Evolutionary conservation across 2,329 filamentous ascomycete genomes (phyloP), one percentile per base, ranked within the genome.

Genomic region (Pseudogymnoascus sp.): DNA sequence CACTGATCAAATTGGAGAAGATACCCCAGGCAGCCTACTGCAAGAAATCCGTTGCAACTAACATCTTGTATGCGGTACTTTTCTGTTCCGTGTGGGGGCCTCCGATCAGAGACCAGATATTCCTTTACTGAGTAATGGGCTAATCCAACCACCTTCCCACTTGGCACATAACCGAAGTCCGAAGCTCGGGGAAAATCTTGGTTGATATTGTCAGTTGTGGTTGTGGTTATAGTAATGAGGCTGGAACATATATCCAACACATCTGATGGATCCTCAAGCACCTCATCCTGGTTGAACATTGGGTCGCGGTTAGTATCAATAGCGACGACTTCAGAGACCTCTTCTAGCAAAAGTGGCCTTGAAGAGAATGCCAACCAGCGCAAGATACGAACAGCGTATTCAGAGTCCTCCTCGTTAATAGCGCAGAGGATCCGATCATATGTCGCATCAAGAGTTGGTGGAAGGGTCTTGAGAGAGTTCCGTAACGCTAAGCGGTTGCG

Each of bases 111-210:
- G 61, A 16, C 6, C 44, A 53, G 65, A 60, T 71, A 74, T 34
- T 74, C 70, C 63, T 71, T 72, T 18, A 73, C 70, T 10, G 71
- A 73, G 16, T 70, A 71, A 67, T 76, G 72, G 6, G 72, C 70
- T 5, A 74, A 65, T 34, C 36, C 21, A 3, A 53, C 21, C 46
- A 23, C 18, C 46, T 8, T 31, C 21, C 46, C n/a, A 23, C 28
- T 53, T 25, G 12, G 18, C 46, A 25, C 12, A 28, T 16, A 23
- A 23, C 18, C 18, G 11, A 53, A 53, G 2, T 28, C 2, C 18
- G 21, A 53, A 10, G 7, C 18, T 5, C 1, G 8, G n/a, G 7
- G 12, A 53, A 14, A 25, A 25, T 7, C 46, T 23, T 10, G 1
- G n/a, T 3, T 14, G 25, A 11, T 14, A 3, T 10, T 16, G 25